Evolutionary conservation across 306 rosid genomes (phyloP).

Genomic region (Pachyrhizus erosus): DNA sequence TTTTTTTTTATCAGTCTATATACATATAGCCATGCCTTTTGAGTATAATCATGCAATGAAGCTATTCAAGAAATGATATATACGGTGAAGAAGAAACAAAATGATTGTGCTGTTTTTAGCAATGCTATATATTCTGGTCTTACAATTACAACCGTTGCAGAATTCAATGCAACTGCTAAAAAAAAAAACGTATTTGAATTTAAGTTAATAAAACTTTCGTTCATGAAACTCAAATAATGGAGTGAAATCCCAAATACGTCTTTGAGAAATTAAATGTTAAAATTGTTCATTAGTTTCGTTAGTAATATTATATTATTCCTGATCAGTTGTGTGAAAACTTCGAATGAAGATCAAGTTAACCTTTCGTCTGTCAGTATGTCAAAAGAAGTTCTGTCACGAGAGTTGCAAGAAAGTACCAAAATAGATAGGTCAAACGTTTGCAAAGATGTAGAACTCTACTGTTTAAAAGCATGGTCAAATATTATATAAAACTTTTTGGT

Average conservation of each 20-base stretch:
- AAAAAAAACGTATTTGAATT: background rate
- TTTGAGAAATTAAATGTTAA: background rate
- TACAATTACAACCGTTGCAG: background rate
- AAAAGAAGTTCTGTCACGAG: background rate
- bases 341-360: background rate
- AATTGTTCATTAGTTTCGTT: background rate
- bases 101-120: background rate
- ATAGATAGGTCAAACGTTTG: background rate
- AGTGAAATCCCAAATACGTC: background rate
- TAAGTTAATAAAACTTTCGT: background rate
- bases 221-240: background rate
- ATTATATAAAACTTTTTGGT: background rate
- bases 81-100: background rate
- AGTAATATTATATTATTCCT: background rate
- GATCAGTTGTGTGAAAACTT: background rate
- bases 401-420: background rate
- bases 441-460: background rate
- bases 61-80: background rate
- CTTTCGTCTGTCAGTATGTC: background rate
- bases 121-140: background rate
- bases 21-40: background rate
- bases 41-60: background rate
- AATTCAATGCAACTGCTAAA: background rate
- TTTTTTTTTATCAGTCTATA: background rate
- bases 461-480: constrained; percentile 10